Base-by-base conservation (phyloP, 139 green algal species). In the Tetraselmis striata region DNA sequence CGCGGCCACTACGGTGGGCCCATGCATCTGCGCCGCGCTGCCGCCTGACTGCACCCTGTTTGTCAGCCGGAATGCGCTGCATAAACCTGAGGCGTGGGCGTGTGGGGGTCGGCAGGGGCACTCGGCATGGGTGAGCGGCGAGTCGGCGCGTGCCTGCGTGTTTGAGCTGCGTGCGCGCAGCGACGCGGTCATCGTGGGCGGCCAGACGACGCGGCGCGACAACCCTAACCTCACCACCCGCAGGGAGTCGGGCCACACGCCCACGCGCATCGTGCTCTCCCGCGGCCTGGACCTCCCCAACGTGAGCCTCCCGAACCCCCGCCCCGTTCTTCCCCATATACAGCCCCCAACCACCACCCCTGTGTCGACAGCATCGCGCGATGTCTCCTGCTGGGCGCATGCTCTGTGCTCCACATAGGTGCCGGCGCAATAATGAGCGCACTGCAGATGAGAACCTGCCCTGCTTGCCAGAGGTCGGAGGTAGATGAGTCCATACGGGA, bases 161-260 rank as follows among this genome's bases (percentile, higher is more conserved):
- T 98, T 98, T 90, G 90, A 94, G 81, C 81, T 83, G 82, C 90
- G 96, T 25, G 91, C 94, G 0, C 83, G 86, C 1, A 94, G 87
- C 0, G 93, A 98, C 82, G 95, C 93, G 1, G 94, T 99, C 11
- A 95, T 99, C 1, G 95, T 99, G 28, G 96, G 97, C 26, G 96
- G 96, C 29, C 93, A 98, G 76, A 99, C 95, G 24, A 90, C 96
- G 79, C 90, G 97, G 25, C 84, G 93, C 0, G 97, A 99, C 88
- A 97, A 99, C 87, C 97, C 97, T 23, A 90, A 90, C 28, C 91
- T 99, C 23, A 99, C 97, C 0, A 99, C 95, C 2, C 91, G 97
- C 22, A 80, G 87, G 18, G 92, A 98, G 75, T 84, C 85, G 22
- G 97, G 96, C 24, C 94, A 98, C 87, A 84, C 90, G 31, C 97